Conservation (phyloP, 768 basidiomycete species). For the Auriculariales sp. region DNA sequence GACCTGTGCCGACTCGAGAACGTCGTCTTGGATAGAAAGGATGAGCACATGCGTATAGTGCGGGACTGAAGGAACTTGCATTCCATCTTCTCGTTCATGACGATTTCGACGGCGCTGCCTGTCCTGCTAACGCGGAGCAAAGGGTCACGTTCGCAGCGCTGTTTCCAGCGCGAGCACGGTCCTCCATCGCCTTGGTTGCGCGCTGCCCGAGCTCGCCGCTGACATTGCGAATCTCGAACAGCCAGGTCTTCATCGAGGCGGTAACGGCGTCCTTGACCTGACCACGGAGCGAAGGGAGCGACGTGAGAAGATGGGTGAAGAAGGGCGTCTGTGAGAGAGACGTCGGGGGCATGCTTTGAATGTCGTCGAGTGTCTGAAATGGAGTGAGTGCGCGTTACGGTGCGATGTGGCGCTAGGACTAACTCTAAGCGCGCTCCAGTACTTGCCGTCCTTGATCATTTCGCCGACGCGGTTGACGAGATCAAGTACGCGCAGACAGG, state of each 20-base stretch:
- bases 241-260: constrained; percentile 91
- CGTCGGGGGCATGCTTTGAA: constrained; percentile 77
- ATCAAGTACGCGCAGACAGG: constrained; percentile 83
- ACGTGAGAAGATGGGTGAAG: constrained; percentile 81
- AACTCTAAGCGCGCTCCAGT: constrained; percentile 93
- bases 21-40: constrained; percentile 44
- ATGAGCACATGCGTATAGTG: constrained; percentile 4
- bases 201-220: constrained; percentile 74
- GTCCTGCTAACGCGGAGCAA: constrained; percentile 62
- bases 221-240: constrained; percentile 84
- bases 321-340: constrained; percentile 87
- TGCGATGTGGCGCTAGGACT: constrained; percentile 21
- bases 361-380: constrained; percentile 82
- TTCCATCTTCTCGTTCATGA: constrained; percentile 87
- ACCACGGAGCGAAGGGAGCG: constrained; percentile 74
- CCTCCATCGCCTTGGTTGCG: constrained; percentile 83
- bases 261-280: constrained; percentile 92
- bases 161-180: constrained; percentile 71
- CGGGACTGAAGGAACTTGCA: constrained; percentile 35
- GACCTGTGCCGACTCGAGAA: constrained; percentile 84
- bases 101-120: constrained; percentile 83
- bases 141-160: constrained; percentile 71
- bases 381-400: constrained; percentile 16
- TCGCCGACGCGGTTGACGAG: constrained; percentile 83
- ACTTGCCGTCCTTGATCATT: constrained; percentile 87